Conservation (phyloP, 108 stramenopile genomes). For the Skeletonema grethae region DNA sequence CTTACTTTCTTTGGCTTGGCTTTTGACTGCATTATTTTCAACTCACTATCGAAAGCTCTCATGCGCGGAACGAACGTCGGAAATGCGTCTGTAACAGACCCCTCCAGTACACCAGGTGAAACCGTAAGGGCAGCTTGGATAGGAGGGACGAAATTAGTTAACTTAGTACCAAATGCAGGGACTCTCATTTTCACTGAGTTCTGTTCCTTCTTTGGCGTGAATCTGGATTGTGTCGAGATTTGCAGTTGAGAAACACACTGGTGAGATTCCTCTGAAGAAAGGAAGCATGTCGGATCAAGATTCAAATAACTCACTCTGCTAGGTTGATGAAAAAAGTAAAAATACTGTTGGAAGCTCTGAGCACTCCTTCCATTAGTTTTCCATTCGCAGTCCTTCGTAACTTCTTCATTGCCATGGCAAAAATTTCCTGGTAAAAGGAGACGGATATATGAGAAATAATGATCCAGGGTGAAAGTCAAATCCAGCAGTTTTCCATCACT, state of each 20-base stretch:
- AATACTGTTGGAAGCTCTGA: constrained; percentile 57
- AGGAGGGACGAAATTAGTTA: constrained; percentile 84
- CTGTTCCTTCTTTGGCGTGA: constrained; percentile 17
- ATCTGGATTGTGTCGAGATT: constrained; percentile 1
- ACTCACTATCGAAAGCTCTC: constrained; percentile 59
- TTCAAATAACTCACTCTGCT: constrained; percentile 53
- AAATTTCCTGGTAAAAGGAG: constrained; percentile 56
- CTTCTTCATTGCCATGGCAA: constrained; percentile 59
- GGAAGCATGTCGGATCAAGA: neutral
- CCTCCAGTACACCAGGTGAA: constrained; percentile 51
- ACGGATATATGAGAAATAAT: neutral
- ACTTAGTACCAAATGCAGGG: constrained; percentile 45
- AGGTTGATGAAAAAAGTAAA: constrained; percentile 68
- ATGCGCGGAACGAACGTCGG: constrained; percentile 81
- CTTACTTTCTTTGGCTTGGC: constrained; percentile 95
- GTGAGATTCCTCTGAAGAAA: neutral
- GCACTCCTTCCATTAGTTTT: constrained; percentile 43
- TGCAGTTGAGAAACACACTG: neutral
- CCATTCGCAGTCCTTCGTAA: constrained; percentile 55
- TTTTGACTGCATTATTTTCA: constrained; percentile 89
- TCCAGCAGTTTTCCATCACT: neutral
- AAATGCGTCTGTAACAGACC: constrained; percentile 55
- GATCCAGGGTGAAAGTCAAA: neutral
- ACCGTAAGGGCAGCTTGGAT: constrained; percentile 85
- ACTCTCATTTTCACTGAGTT: constrained; percentile 41